Base-by-base conservation (phyloP, 2,329 filamentous ascomycete genomes). In the Talaromyces pinophilus region DNA sequence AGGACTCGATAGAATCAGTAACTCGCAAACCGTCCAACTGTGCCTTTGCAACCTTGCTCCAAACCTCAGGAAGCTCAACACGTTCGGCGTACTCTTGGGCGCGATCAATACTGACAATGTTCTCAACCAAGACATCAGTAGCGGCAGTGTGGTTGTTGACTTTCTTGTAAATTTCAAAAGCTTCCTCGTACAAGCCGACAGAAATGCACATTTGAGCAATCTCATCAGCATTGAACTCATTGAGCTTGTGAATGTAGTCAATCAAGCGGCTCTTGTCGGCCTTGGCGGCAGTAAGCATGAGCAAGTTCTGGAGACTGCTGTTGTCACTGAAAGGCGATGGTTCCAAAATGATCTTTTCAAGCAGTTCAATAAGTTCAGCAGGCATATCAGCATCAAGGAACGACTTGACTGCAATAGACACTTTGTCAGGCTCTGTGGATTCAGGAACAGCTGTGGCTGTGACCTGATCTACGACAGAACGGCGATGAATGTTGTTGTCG, bases 311-410 rank as follows among this genome's bases (percentile, higher is more conserved):
- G 66, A 99, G 85, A 78, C 92, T 97, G 75, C 92, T 88, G 80
- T 99, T 99, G 81, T 99, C 96, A 74, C 92, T 97, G 85, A 99
- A 99, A 5, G 92, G 92, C 4, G 94, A 96, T n/a, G 95, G 96
- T 84, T 99, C 95, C n/a, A 99, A 84, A 38, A 99, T 94, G 71
- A 99, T 99, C 88, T 98, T 99, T 85, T 99, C 96, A 19, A 99
- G 86, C 44, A 99, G 87, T 79, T 99, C 96, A 73, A 99, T 98
- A 62, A 99, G 86, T 83, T 99, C 95, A 4, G 90, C 89, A 8
- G 95, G 95, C 71, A 99, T 85, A 75, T 99, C 95, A 65, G 91
- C 92, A 71, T 90, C 89, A 63, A 99, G 88, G 84, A 99, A 96
- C 50, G 93, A 90, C 73, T 96, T 91, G 66, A 99, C 95, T 59